These are phyloP conservation scores for Colletotrichum sp. DNA, from an alignment of 2,329 filamentous ascomycete genomes.

Conservation along the genomic window DNA sequence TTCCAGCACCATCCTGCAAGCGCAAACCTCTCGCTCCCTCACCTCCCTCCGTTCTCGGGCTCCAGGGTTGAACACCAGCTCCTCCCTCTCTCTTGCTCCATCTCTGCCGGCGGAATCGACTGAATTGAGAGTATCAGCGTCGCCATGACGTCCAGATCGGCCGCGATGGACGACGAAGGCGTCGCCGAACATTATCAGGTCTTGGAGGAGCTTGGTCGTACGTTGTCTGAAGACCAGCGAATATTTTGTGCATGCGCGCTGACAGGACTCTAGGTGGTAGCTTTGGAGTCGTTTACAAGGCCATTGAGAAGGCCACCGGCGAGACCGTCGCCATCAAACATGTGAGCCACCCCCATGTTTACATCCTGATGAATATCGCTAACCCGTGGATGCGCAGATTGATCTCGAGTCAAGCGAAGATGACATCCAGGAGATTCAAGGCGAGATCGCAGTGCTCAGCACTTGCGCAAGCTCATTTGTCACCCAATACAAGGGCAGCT, in stretches of 20 bases:
- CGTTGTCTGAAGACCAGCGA: constrained; percentile 40
- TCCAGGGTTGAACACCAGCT: constrained; percentile 13
- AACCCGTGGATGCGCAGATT: constrained; percentile 63
- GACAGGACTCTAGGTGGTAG: constrained; percentile 71
- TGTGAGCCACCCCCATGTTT: constrained; percentile 58
- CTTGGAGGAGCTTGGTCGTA: constrained; percentile 94
- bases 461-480: constrained; percentile 94
- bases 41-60: constrained; percentile 18
- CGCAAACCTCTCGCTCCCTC: neutral
- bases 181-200: constrained; percentile 92
- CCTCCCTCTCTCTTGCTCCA: constrained; percentile 14
- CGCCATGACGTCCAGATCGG: constrained; percentile 19
- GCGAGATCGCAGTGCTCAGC: constrained; percentile 93
- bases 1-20: constrained; percentile 5
- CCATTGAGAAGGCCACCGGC: constrained; percentile 87
- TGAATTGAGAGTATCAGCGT: neutral
- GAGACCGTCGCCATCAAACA: constrained; percentile 97
- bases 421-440: constrained; percentile 97
- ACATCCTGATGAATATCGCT: neutral
- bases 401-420: constrained; percentile 98
- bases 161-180: constrained; percentile 61
- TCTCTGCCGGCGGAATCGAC: neutral
- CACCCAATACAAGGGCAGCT: constrained; percentile 95
- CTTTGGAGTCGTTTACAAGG: constrained; percentile 97
- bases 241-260: neutral